Evolutionary conservation across 352 stramenopile genomes (phyloP).

Genomic region (Phytophthora hybrid): DNA sequence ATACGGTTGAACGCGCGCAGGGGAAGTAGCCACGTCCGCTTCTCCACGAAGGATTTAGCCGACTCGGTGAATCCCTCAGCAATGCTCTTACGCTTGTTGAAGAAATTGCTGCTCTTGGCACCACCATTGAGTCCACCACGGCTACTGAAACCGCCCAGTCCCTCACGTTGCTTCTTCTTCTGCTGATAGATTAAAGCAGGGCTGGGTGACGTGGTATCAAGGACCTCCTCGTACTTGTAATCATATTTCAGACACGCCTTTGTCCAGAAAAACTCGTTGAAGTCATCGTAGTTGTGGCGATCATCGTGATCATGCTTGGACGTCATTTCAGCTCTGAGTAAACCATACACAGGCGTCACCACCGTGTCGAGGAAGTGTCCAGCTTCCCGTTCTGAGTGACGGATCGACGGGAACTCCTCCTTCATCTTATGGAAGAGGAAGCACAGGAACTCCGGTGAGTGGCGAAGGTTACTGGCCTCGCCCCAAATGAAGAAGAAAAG

Average conservation of each 20-base stretch:
- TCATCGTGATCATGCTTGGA: slow-evolving; percentile 93
- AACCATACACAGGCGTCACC: slow-evolving; percentile 95
- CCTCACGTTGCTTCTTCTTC: slow-evolving; percentile 58
- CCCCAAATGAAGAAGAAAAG: slow-evolving; percentile 99
- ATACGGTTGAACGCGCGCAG: slow-evolving; percentile 96
- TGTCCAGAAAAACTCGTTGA: slow-evolving; percentile 99
- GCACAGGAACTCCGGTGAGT: slow-evolving; percentile 98
- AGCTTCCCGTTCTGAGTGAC: slow-evolving; percentile 84
- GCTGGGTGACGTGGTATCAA: slow-evolving; percentile 78
- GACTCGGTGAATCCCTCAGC: slow-evolving; percentile 89
- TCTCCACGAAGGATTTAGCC: slow-evolving; percentile 98
- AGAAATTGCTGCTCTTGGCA: slow-evolving; percentile 33
- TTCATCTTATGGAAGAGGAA: slow-evolving; percentile 98
- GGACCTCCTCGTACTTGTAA: slow-evolving; percentile 91
- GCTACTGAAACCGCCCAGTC: slow-evolving; percentile 40
- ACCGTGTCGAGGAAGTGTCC: slow-evolving; percentile 98
- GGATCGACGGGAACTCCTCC: slow-evolving; percentile 80
- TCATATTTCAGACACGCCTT: slow-evolving; percentile 95
- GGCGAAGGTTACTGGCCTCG: slow-evolving; percentile 97
- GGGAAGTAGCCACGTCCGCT: slow-evolving; percentile 96
- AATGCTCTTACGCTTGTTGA: slow-evolving; percentile 83
- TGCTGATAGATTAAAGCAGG: slow-evolving; percentile 61
- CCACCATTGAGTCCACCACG: slow-evolving; percentile 36
- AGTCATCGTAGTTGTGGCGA: slow-evolving; percentile 99
- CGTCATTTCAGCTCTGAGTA: slow-evolving; percentile 89